A percentile compares a stretch with the other conserved stretches of the same genome.
Evolutionary conservation across 176 grass and related monocot species (phyloP).

Genomic region (Luzula sylvatica): DNA sequence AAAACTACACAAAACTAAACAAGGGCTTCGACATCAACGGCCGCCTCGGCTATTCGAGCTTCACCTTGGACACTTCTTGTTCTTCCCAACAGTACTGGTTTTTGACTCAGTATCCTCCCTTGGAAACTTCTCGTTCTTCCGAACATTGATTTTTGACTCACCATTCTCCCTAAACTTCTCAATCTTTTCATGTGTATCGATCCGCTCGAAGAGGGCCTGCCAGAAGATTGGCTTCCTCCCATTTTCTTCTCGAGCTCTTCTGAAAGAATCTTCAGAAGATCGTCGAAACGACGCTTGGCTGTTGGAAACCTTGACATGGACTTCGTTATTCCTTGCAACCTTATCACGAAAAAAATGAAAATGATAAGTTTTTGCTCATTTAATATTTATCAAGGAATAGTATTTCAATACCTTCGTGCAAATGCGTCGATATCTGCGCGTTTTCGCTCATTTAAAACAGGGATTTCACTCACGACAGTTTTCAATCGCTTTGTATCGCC

Average conservation of each 20-base stretch:
- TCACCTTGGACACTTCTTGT: constrained; percentile 31
- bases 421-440: constrained; percentile 84
- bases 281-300: constrained; percentile 67
- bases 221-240: constrained; percentile 27
- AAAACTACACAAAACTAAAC: constrained; percentile 24
- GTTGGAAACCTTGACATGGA: constrained; percentile 92
- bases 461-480: constrained; percentile 34
- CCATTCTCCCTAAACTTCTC: constrained; percentile 33
- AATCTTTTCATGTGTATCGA: constrained; percentile 32
- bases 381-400: not conserved
- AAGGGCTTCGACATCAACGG: constrained; percentile 5
- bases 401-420: constrained; percentile 52
- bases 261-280: constrained; percentile 49
- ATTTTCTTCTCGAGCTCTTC: constrained; percentile 82
- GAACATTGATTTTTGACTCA: constrained; percentile 55
- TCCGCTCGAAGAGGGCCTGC: constrained; percentile 15
- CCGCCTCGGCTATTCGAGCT: constrained; percentile 26
- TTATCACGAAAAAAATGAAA: constrained; percentile 18
- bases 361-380: not conserved
- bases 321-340: constrained; percentile 91
- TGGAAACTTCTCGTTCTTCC: constrained; percentile 34
- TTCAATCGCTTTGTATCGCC: constrained; percentile 47
- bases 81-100: constrained; percentile 34
- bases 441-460: constrained; percentile 51
- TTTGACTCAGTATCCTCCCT: constrained; percentile 54